Evolutionary conservation across 148 eudicot genomes (phyloP).

Genomic region (Cornus kousa): DNA sequence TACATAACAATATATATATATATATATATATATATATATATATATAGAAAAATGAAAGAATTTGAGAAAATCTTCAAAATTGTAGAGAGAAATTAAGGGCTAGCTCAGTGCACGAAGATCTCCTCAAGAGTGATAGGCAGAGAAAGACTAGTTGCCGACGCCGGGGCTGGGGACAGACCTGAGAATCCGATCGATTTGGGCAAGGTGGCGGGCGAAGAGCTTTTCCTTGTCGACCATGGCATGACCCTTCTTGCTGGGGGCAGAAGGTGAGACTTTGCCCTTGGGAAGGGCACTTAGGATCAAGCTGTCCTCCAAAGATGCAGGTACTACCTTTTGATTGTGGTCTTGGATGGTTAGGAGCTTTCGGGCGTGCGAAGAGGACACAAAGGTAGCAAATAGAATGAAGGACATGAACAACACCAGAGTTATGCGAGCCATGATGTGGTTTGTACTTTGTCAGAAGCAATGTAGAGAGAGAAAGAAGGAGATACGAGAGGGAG

Average conservation of each 20-base stretch:
- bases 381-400: constrained; percentile 10
- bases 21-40: too few relatives aligned
- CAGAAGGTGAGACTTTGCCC: constrained; percentile 20
- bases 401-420: background rate
- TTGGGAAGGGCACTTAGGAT: constrained; percentile 30
- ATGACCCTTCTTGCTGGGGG: constrained; percentile 35
- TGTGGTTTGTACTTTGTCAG: background rate
- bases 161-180: constrained; percentile 57
- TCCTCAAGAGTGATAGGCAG: background rate
- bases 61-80: background rate
- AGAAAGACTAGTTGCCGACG: constrained; percentile 33
- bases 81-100: background rate
- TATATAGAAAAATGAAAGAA: background rate
- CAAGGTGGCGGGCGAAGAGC: constrained; percentile 35
- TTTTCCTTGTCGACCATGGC: constrained; percentile 12
- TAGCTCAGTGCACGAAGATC: too few relatives aligned
- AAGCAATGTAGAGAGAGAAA: background rate
- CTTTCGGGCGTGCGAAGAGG: constrained; percentile 17
- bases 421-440: constrained; percentile 23
- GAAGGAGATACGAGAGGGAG: background rate
- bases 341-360: background rate
- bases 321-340: background rate
- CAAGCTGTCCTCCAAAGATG: constrained; percentile 13
- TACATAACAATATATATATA: too few relatives aligned
- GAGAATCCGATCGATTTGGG: constrained; percentile 29